Conservation (phyloP, 176 grass and related monocot species). For the Saccharum officinarum region DNA sequence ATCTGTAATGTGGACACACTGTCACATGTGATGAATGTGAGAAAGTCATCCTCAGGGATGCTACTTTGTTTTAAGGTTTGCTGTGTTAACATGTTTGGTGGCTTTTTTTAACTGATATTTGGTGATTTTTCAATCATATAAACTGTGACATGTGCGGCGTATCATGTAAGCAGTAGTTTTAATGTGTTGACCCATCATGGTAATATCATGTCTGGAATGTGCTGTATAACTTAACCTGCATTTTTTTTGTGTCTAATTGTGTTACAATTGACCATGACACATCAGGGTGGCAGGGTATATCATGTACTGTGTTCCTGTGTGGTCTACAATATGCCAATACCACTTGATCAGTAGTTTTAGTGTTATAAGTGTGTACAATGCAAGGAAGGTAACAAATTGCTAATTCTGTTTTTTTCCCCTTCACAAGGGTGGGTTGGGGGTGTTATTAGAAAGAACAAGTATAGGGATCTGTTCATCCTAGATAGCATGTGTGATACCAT, state of each 20-base stretch:
- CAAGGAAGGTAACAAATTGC: neutral
- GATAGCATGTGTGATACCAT: neutral
- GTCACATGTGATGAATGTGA: neutral
- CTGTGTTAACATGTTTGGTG: neutral
- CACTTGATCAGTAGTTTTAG: neutral
- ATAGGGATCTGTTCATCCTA: neutral
- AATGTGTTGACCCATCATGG: neutral
- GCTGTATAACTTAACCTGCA: neutral
- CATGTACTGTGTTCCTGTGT: neutral
- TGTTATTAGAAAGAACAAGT: conserved; percentile 3
- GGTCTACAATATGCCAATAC: neutral
- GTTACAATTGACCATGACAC: neutral
- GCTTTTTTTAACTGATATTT: neutral
- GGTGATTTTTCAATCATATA: neutral
- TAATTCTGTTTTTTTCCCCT: neutral
- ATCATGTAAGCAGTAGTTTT: neutral
- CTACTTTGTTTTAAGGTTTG: neutral
- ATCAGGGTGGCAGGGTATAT: neutral
- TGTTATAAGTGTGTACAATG: neutral
- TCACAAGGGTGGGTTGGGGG: neutral
- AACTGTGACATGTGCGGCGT: neutral
- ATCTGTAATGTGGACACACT: neutral
- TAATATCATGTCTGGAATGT: neutral
- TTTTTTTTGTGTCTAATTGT: neutral
- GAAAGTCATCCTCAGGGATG: neutral